Evolutionary conservation across 805 yeast genomes (phyloP).

Genomic region (Yarrowia deformans): DNA sequence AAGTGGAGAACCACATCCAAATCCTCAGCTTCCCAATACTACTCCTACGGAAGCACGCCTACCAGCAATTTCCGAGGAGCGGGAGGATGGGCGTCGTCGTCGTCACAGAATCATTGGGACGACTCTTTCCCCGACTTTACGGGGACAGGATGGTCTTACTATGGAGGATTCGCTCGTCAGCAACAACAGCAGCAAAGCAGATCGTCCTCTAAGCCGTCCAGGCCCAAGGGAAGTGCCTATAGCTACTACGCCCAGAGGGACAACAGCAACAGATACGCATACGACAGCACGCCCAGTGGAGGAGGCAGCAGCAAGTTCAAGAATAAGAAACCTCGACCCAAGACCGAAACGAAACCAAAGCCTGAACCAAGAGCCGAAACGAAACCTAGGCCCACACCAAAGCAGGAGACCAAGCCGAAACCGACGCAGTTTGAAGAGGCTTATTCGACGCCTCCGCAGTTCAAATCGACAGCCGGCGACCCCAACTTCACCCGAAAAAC

Average conservation of each 20-base stretch:
- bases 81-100: background rate
- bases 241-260: conserved; percentile 11
- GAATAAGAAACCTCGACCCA: conserved; percentile 5
- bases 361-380: conserved; percentile 17
- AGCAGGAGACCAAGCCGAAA: conserved; percentile 19
- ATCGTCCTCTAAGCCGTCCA: background rate
- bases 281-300: conserved; percentile 8
- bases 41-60: conserved; percentile 12
- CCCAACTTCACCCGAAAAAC: conserved; percentile 17
- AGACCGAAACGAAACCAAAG: conserved; percentile 20
- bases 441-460: conserved; percentile 20
- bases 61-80: background rate
- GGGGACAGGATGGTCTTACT: conserved; percentile 3
- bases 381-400: conserved; percentile 12
- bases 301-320: background rate
- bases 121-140: conserved; percentile 9
- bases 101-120: background rate
- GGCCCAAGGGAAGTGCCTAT: conserved; percentile 20
- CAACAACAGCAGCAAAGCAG: conserved; percentile 20
- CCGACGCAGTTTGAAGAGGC: background rate
- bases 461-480: conserved; percentile 31
- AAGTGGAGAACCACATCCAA: conserved; percentile 14
- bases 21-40: background rate
- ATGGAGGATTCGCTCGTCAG: background rate
- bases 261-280: conserved; percentile 20